phyloP scores from a whole-genome alignment of 2,329 filamentous ascomycete species.

The Monilinia aucupariae region DNA sequence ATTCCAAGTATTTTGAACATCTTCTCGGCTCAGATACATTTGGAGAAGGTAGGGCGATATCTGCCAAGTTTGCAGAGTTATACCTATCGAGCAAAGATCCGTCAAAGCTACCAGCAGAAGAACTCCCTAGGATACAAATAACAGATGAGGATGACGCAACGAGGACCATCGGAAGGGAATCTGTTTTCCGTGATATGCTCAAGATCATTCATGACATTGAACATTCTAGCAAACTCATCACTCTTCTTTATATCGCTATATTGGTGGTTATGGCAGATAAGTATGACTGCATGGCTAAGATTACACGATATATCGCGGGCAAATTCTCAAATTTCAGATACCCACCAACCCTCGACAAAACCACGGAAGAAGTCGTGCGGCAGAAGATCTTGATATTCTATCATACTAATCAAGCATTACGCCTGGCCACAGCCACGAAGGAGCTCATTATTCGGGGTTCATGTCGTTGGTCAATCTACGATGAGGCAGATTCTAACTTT shows the following conservation, averaged over 20 bases:
- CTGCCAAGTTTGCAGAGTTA: constrained; percentile 47
- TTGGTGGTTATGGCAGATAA: constrained; percentile 67
- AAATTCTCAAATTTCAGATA: constrained; percentile 47
- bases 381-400: constrained; percentile 65
- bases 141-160: constrained; percentile 65
- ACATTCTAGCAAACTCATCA: constrained; percentile 40
- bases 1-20: constrained; percentile 65
- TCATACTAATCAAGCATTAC: constrained; percentile 56
- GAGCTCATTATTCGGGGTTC: constrained; percentile 64
- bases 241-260: constrained; percentile 57
- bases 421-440: constrained; percentile 56
- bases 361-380: constrained; percentile 60
- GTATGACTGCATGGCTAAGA: constrained; percentile 57
- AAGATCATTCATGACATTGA: constrained; percentile 56
- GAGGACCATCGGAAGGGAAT: constrained; percentile 52
- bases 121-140: constrained; percentile 60
- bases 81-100: constrained; percentile 42
- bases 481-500: constrained; percentile 35
- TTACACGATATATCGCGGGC: constrained; percentile 49
- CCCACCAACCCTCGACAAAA: constrained; percentile 43
- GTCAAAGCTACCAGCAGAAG: constrained; percentile 42
- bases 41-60: constrained; percentile 59
- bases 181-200: constrained; percentile 62
- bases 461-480: constrained; percentile 36
- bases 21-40: constrained; percentile 54